phyloP scores from a whole-genome alignment of 345 rosid genomes.

The Euphorbia lathyris region DNA sequence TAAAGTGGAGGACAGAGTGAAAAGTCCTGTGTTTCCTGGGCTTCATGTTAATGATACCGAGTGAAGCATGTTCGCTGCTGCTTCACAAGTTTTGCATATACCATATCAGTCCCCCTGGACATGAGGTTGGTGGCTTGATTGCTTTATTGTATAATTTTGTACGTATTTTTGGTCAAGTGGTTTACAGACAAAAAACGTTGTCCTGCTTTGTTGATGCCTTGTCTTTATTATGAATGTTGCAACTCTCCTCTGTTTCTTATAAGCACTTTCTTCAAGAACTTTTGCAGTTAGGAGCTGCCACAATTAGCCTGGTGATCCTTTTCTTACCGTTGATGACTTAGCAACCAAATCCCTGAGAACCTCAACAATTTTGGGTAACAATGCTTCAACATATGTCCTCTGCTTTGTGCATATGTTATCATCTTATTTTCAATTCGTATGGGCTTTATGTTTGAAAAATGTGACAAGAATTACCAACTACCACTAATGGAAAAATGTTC shows the following conservation, averaged over 20 bases:
- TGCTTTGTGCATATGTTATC: conserved; percentile 2
- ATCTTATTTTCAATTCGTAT: neutral
- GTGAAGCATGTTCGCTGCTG: conserved; percentile 86
- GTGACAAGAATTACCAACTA: conserved; percentile 8
- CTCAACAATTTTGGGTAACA: conserved; percentile 90
- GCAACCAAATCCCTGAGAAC: conserved; percentile 91
- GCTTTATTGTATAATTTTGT: conserved; percentile 10
- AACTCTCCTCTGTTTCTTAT: conserved; percentile 42
- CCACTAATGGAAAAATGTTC: too few relatives aligned
- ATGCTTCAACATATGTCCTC: conserved; percentile 11
- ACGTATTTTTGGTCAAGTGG: neutral
- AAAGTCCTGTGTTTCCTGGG: too few relatives aligned
- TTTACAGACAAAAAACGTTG: neutral
- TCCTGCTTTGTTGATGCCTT: conserved; percentile 23
- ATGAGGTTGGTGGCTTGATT: conserved; percentile 69
- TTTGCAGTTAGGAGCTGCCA: conserved; percentile 95
- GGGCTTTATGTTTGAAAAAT: conserved; percentile 18
- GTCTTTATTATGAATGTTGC: conserved; percentile 16
- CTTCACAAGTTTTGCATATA: conserved; percentile 95
- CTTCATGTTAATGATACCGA: too few relatives aligned
- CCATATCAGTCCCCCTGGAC: conserved; percentile 96
- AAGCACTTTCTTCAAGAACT: conserved; percentile 55
- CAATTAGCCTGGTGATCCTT: conserved; percentile 50
- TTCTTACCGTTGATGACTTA: conserved; percentile 85
- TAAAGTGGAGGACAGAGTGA: too few relatives aligned